Evolutionary conservation across 768 basidiomycete genomes (phyloP), one percentile per base, ranked within the genome.

Genomic region (Pluteus cervinus): DNA sequence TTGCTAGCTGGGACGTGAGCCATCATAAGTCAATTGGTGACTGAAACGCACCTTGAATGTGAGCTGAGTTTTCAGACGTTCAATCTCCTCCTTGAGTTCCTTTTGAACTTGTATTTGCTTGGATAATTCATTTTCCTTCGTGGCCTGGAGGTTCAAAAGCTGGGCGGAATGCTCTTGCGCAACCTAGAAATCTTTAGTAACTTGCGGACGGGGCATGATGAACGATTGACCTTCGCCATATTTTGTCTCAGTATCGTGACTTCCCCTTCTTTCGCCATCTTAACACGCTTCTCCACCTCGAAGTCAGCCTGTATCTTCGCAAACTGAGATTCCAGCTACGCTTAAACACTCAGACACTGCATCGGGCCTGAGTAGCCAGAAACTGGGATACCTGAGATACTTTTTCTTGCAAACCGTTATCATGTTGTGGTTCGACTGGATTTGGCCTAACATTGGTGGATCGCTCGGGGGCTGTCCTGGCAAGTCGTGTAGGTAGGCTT

Each of bases 201-300:
- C 39, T 16, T 40, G n/a, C 28, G 39, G 26, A 33, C 16, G 18
- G 6, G 15, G 23, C 7, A 25, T 6, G 23, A 29, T 16, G 28
- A 40, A 32, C 17, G 26, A 32, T 46, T 35, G 48, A 81, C 86
- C 69, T 80, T 81, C 47, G 84, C 79, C 7, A 82, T 71, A n/a
- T 58, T 71, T 45, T 74, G 75, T 46, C 84, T 65, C 35, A 88
- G 53, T 26, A 81, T 74, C 11, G 68, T 68, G 5, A 81, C 81
- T 60, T 88, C 85, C 4, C 86, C 86, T 21, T 82, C 77, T 50
- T 79, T 85, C 22, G 65, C 57, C 26, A 75, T 63, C 42, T 69
- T 76, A 6, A 61, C 65, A 32, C 76, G 69, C 33, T 63, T 54
- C 3, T n/a, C n/a, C n/a, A n/a, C n/a, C n/a, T n/a, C n/a, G n/a